These are phyloP conservation scores for Fusarium sp. DNA, from an alignment of 2,329 filamentous ascomycete genomes.

Conservation along the genomic window DNA sequence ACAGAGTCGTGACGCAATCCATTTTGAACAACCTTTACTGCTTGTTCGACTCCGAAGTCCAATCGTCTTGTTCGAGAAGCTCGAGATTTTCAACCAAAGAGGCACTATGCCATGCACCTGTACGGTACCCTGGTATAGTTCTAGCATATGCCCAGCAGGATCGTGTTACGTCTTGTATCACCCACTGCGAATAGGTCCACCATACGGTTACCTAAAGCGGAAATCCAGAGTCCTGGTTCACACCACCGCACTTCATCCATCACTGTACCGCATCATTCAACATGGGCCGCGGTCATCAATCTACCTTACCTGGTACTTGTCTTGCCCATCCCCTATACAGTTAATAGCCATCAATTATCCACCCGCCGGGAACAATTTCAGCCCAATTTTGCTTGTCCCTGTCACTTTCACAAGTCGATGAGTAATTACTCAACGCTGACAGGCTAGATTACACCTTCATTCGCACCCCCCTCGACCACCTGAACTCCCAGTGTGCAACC, in stretches of 20 bases:
- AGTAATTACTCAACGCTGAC: constrained; percentile 54
- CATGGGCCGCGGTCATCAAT: constrained; percentile 20
- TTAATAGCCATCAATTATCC: constrained; percentile 28
- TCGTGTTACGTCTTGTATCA: constrained; percentile 38
- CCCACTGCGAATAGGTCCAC: constrained; percentile 37
- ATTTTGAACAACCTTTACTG: constrained; percentile 14
- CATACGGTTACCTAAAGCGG: constrained; percentile 30
- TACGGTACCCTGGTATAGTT: constrained; percentile 25
- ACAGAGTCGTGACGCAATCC: constrained; percentile 45
- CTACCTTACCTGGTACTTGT: constrained; percentile 14
- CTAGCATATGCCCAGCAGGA: constrained; percentile 27
- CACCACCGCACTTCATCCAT: constrained; percentile 36
- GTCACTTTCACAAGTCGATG: constrained; percentile 45
- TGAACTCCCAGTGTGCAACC: constrained; percentile 39
- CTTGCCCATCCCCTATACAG: constrained; percentile 29
- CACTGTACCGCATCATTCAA: constrained; percentile 31
- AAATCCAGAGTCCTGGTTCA: constrained; percentile 37
- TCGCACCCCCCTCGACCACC: constrained; percentile 42
- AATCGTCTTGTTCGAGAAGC: constrained; percentile 17
- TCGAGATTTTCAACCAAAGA: constrained; percentile 18
- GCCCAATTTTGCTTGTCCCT: constrained; percentile 40
- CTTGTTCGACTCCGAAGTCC: constrained; percentile 27
- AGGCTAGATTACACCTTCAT: constrained; percentile 47
- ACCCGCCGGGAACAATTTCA: constrained; percentile 25
- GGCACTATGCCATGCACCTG: constrained; percentile 37